Evolutionary conservation across 2,329 filamentous ascomycete species (phyloP).

Genomic region (Paecilomyces sp.): DNA sequence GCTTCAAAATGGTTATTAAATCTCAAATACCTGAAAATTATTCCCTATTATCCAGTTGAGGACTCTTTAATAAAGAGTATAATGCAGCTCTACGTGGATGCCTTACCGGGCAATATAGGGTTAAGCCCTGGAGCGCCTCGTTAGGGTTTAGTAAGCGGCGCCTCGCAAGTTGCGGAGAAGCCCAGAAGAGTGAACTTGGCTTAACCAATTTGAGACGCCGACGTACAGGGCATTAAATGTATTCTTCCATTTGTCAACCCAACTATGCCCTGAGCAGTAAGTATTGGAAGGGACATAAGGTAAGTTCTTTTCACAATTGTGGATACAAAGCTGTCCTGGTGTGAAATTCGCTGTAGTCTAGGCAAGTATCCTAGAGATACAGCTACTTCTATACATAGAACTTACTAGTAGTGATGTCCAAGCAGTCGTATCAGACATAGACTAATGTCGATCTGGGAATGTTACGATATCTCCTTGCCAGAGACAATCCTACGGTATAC

Average conservation of each 20-base stretch:
- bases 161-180: background rate
- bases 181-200: background rate
- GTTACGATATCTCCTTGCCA: background rate
- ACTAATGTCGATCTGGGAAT: background rate
- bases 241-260: background rate
- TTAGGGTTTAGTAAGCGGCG: conserved; percentile 1
- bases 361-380: no score
- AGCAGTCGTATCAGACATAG: background rate
- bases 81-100: background rate
- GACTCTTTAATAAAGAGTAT: background rate
- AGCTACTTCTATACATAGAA: no score
- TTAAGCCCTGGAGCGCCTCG: conserved; percentile 9
- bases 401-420: background rate
- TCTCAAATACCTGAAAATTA: background rate
- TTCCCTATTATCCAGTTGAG: background rate
- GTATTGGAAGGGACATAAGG: no score
- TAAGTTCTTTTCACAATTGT: no score
- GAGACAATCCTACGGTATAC: background rate
- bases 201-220: background rate
- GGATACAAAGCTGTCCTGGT: no score
- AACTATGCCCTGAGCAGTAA: background rate
- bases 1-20: background rate
- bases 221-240: background rate
- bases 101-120: conserved; percentile 11
- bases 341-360: no score